Evolutionary conservation across 2,329 filamentous ascomycete genomes (phyloP).

Genomic region (Penicillium sp.): DNA sequence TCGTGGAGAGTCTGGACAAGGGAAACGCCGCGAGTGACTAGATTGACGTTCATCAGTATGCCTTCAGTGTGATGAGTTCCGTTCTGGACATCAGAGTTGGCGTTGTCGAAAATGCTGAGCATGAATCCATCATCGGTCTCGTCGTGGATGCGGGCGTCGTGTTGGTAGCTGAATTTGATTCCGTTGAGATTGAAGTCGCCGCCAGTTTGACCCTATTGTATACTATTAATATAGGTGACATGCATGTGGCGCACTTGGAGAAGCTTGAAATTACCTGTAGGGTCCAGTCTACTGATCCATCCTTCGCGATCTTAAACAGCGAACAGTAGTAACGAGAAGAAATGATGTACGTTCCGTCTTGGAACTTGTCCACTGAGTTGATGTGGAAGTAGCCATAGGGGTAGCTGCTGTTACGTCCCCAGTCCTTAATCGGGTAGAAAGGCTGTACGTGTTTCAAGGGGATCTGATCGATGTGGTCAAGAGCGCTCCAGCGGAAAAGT

Average conservation of each 20-base stretch:
- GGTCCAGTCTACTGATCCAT: constrained; percentile 3
- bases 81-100: constrained; percentile 16
- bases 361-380: constrained; percentile 20
- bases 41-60: constrained; percentile 13
- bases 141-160: constrained; percentile 31
- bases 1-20: not conserved
- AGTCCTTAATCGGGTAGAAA: constrained; percentile 8
- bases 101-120: constrained; percentile 31
- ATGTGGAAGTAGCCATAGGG: constrained; percentile 26
- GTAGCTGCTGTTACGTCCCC: constrained; percentile 13
- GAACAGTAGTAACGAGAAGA: constrained; percentile 2
- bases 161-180: constrained; percentile 29
- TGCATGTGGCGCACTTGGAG: no score
- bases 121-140: constrained; percentile 26
- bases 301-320: constrained; percentile 4
- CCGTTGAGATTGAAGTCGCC: constrained; percentile 23
- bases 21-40: constrained; percentile 5
- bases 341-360: constrained; percentile 1
- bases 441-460: constrained; percentile 14
- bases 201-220: constrained; percentile 22
- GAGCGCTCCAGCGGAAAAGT: constrained; percentile 29
- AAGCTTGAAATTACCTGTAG: constrained; percentile 18
- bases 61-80: constrained; percentile 8
- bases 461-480: constrained; percentile 23
- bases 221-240: not conserved